Evolutionary conservation across 1,139 yeast species (phyloP), one percentile per base, ranked within the genome.

Genomic region (Arxiozyma telluris): DNA sequence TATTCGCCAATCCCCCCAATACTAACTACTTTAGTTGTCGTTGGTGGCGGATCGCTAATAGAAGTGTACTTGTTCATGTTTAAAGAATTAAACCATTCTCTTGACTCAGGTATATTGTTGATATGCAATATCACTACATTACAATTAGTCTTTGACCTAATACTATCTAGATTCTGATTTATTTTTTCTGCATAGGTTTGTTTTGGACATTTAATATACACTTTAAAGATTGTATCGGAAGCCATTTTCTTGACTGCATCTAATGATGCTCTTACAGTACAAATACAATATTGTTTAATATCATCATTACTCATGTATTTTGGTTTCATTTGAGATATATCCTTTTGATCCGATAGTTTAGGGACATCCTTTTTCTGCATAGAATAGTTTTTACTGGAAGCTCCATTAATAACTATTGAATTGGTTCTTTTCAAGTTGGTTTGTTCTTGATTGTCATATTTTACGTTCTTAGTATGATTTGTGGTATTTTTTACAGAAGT

Each of bases 1-100:
- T 67, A 64, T 49, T 67, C 70, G 6, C 67, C 68, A 17, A 68
- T 64, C 6, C 72, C 72, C 43, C 72, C 71, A 20, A 69, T 60
- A 44, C 70, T 67, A 0, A 68, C 55, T 2, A 68, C 62, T 50
- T 68, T 58, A 15, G 64, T 63, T n/a, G 70, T 63, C 42, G 64
- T 63, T 22, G 67, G 67, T 47, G 68, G 71, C 21, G 69, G 71
- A 22, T 51, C 54, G 2, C 50, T 45, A 27, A 58, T 44, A 11
- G 49, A 41, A 1, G 66, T 58, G 47, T 61, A 59, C 49, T 60
- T 57, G 17, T 60, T 44, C 4, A 59, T 47, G 22, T 60, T 61
- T 41, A 67, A 51, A 3, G 61, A 50, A 38, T 58, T 59, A 52
- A 67, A 63, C 71, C 68, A 67, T 4, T 62, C 55, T 6, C 56